Conservation (phyloP, 208 protist species). For the Trypanosomatidae sp. region DNA sequence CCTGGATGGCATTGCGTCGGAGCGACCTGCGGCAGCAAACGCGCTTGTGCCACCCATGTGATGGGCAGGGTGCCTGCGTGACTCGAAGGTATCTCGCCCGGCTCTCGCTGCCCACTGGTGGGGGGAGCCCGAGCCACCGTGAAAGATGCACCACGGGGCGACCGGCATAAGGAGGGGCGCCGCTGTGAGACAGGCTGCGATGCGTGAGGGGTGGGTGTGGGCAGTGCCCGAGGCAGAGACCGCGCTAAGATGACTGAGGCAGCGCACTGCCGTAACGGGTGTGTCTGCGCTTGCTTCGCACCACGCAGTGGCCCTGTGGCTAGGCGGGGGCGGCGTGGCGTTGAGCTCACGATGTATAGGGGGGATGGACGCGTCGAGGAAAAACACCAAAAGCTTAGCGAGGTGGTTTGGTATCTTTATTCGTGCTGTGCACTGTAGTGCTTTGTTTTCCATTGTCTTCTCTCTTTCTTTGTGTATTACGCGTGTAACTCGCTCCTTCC, state of each 20-base stretch:
- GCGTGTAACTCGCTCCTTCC: background rate
- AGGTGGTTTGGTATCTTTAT: no score
- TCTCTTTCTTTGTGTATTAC: background rate
- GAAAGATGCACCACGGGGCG: background rate
- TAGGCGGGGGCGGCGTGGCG: background rate
- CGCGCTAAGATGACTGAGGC: background rate
- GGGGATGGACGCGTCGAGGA: background rate
- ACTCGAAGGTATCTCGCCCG: background rate
- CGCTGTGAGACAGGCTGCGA: background rate
- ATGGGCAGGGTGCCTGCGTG: background rate
- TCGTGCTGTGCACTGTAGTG: background rate
- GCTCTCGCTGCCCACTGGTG: background rate
- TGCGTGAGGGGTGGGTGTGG: background rate
- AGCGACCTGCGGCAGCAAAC: background rate
- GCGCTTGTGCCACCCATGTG: background rate
- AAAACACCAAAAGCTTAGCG: no score
- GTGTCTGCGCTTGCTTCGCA: background rate
- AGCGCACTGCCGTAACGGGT: no score
- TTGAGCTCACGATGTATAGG: background rate
- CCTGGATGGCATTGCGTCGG: background rate
- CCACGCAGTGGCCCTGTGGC: background rate
- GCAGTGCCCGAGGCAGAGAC: background rate
- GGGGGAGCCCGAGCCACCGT: background rate
- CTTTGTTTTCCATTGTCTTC: background rate
- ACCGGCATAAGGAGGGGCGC: background rate